Base-by-base conservation (phyloP, 768 basidiomycete genomes). In the Mycena epipterygia region DNA sequence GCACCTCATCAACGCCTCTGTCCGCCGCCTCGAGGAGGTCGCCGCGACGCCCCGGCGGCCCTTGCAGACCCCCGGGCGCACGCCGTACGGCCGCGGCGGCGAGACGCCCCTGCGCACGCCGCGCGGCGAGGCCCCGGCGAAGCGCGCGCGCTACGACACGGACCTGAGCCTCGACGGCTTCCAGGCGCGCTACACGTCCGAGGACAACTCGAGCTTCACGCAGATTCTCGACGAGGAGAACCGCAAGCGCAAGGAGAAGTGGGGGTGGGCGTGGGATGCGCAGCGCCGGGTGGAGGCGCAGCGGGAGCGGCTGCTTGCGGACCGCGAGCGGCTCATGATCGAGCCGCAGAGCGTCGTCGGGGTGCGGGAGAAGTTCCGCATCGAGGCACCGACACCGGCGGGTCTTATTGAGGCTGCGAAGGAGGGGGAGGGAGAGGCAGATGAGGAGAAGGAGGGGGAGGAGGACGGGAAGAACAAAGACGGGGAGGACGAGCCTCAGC, bases 201-300 rank as follows among this genome's bases (percentile, higher is more conserved):
- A 98, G 78, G 98, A 99, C 81, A 99, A 99, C 79, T 91, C 97
- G 7, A 98, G 96, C 68, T 99, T 99, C 79, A 95, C 96, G 12
- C 87, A 95, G 71, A 97, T 99, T 68, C 82, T 99, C 63, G 90
- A 96, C 67, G 90, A 93, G 63, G 97, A 98, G 85, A 99, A 99
- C 78, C 83, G 86, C 79, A 86, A 88, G 74, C 87, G 96, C 68
- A 91, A 90, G 78, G 93, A 95, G 78, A 90, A 84, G 79, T 95
- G 91, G 86, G 89, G 82, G 0, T 99, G 98, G 98, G 98, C 97
- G 2, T 99, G 93, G 91, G 93, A 95, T 46, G 96, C 96, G 9
- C 96, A 99, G 85, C 85, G 82, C 79, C 84, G 89, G 76, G 96
- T 96, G 2, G 92, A 94, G 71, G 84, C 82, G 59, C 90, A 90